phyloP scores from a whole-genome alignment of 2,329 filamentous ascomycete genomes.

The Hypocreales sp. region DNA sequence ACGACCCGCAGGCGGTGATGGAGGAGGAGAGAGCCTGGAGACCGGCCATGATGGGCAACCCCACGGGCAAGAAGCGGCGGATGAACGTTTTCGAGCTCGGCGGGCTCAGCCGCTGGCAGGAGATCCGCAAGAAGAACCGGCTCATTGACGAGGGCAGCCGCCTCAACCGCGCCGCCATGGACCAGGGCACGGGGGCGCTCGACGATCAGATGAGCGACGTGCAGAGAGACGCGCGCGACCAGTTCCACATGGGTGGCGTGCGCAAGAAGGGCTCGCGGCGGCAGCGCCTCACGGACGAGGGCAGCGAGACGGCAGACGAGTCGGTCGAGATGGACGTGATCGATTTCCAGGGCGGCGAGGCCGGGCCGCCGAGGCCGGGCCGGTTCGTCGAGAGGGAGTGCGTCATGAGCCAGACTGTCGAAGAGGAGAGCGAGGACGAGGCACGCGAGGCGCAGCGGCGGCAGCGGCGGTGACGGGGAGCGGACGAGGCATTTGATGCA shows the following conservation, averaged over 20 bases:
- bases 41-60: constrained; percentile 56
- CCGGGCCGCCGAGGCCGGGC: constrained; percentile 4
- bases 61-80: constrained; percentile 49
- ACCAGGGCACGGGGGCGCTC: constrained; percentile 19
- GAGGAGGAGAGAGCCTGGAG: constrained; percentile 47
- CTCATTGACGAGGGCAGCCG: constrained; percentile 31
- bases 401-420: constrained; percentile 20
- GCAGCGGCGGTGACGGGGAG: no score
- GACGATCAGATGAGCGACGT: constrained; percentile 21
- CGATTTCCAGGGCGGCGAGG: constrained; percentile 5
- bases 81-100: constrained; percentile 62
- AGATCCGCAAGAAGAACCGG: constrained; percentile 48
- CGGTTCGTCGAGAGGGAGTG: constrained; percentile 16
- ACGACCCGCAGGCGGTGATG: constrained; percentile 21
- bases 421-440: constrained; percentile 13
- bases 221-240: constrained; percentile 15
- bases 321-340: constrained; percentile 15
- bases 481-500: no score
- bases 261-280: constrained; percentile 9
- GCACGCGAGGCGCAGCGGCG: not conserved
- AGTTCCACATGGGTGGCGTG: constrained; percentile 12
- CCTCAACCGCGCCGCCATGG: constrained; percentile 18
- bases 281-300: constrained; percentile 12
- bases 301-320: constrained; percentile 10
- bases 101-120: constrained; percentile 52